These are phyloP conservation scores for Periconia macrospinosa DNA, from an alignment of 2,329 filamentous ascomycete species.

Conservation along the genomic window DNA sequence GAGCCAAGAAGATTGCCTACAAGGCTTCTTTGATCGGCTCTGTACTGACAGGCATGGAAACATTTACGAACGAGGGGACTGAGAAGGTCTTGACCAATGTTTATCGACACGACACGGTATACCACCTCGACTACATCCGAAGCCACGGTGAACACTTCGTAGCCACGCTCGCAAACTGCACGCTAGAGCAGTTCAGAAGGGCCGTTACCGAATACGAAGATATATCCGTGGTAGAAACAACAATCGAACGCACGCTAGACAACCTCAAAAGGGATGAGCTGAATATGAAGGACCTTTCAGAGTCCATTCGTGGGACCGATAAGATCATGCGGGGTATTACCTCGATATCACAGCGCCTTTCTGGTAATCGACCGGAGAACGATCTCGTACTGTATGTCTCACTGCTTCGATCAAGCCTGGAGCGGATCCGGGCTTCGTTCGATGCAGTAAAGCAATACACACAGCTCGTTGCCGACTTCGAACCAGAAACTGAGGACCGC, in stretches of 20 bases:
- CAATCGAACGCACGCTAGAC: constrained; percentile 5
- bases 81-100: constrained; percentile 73
- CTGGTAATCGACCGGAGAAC: constrained; percentile 9
- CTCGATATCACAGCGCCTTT: background rate
- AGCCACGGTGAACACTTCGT: constrained; percentile 82
- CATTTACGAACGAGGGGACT: constrained; percentile 54
- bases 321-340: constrained; percentile 2
- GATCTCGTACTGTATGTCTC: constrained; percentile 7
- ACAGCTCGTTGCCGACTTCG: constrained; percentile 5
- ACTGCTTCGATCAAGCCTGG: constrained; percentile 9
- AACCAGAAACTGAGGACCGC: constrained; percentile 2
- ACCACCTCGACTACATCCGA: constrained; percentile 82
- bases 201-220: constrained; percentile 63
- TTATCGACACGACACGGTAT: constrained; percentile 68
- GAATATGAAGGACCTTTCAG: constrained; percentile 77
- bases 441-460: constrained; percentile 6
- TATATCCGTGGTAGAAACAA: constrained; percentile 3
- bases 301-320: constrained; percentile 67
- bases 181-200: constrained; percentile 72
- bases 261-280: constrained; percentile 75
- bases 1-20: constrained; percentile 80
- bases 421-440: constrained; percentile 8
- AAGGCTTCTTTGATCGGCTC: constrained; percentile 59
- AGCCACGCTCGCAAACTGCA: constrained; percentile 75
- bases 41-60: constrained; percentile 1